These are phyloP conservation scores for Mantamonas sphyraenae DNA, from an alignment of 78 protist genomes.

Conservation along the genomic window DNA sequence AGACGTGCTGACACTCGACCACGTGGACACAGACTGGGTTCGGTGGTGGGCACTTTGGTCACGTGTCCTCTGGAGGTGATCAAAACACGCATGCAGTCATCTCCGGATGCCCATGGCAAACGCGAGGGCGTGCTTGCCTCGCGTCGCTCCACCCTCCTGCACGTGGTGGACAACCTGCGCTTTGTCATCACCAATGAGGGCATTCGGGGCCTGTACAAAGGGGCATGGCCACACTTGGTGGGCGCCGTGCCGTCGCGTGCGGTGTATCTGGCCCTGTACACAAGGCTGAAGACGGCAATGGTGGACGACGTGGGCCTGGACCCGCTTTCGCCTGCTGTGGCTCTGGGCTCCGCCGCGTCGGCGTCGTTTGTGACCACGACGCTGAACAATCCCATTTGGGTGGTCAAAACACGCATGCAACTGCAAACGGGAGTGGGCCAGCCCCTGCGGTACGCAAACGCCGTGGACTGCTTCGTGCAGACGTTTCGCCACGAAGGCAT, in stretches of 20 bases:
- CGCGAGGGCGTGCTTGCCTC: no score
- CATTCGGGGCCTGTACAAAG: neutral
- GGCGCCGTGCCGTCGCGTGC: neutral
- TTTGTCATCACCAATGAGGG: neutral
- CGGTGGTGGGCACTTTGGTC: constrained; percentile 14
- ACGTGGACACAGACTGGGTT: no score
- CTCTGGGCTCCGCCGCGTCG: neutral
- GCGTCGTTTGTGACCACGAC: neutral
- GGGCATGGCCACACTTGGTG: neutral
- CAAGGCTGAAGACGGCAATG: neutral
- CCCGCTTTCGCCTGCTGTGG: neutral
- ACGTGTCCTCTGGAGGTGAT: constrained; percentile 37
- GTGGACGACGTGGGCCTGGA: neutral
- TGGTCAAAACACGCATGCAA: constrained; percentile 16
- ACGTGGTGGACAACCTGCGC: no score
- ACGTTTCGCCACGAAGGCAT: neutral
- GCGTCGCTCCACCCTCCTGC: no score
- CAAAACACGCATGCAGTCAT: constrained; percentile 44
- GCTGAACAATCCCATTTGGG: constrained; percentile 11
- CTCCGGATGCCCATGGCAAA: no score
- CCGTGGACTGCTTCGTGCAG: no score
- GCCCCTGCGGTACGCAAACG: no score
- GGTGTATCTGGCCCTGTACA: neutral
- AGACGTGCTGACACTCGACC: no score
- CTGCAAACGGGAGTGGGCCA: no score